Base-by-base conservation (phyloP, 202 grass and related monocot genomes). In the Saccharum hybrid region DNA sequence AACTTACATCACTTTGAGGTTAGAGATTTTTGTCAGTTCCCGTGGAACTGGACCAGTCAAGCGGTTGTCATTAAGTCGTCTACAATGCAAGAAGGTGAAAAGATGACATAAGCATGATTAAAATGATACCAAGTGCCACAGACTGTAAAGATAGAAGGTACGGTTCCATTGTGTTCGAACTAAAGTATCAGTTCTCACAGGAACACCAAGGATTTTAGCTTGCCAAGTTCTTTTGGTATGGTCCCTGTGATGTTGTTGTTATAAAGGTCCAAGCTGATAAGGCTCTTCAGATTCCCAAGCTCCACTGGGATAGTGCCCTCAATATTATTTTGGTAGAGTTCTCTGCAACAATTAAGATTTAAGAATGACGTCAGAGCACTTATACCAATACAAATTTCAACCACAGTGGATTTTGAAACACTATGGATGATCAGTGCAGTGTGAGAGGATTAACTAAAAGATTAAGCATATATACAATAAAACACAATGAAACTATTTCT, bases 281-380 rank as follows among this genome's bases (percentile, higher is more conserved):
- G 87, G 71, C 33, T 90, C 61, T 89, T 94, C 43, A 94, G 83
- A 61, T 86, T 92, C 28, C 93, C 85, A 64, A 95, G 68, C 23
- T 92, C 83, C 36, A 60, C 18, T 49, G 93, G 90, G 54, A 92
- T 90, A 62, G 79, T 88, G 16, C 90, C 90, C 77, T 87, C 77
- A 69, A 95, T 84, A 76, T 90, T 88, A 67, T 95, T 95, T 68
- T 86, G 92, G 63, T 95, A 95, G n/a, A 95, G 85, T 72, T 92
- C 93, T 62, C 93, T 95, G 90, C 21, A 86, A 81, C 30, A 37
- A 69, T 70, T 62, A 43, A 81, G 52, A n/a, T 56, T n/a, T 56
- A 56, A 56, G 13, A 22, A 84, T 45, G 0, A 81, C n/a, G 14
- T 81, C 41, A 74, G 23, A 81, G 48, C 10, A 45, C 10, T 81